phyloP scores from a whole-genome alignment of 2,329 filamentous ascomycete genomes.

The Chrysoporthe cubensis region DNA sequence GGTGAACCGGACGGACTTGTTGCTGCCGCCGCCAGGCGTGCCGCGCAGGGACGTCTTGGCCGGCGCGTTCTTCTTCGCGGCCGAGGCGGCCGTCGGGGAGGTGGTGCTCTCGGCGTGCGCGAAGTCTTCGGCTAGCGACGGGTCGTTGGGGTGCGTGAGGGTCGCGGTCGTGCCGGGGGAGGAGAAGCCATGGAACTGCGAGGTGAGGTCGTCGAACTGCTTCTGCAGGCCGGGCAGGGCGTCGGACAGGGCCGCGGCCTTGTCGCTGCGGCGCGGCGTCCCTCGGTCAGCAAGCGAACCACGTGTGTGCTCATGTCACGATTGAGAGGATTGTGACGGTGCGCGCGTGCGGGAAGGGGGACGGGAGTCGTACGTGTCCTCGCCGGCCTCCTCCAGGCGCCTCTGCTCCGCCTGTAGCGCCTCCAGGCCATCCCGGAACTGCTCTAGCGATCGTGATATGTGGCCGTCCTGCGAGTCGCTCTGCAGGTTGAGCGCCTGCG shows the following conservation, averaged over 20 bases:
- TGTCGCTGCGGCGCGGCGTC: conserved; percentile 35
- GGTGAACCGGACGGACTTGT: conserved; percentile 41
- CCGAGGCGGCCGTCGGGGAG: conserved; percentile 48
- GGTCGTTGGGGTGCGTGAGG: conserved; percentile 66
- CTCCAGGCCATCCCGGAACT: conserved; percentile 79
- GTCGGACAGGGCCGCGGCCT: conserved; percentile 59
- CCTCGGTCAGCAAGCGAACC: neutral
- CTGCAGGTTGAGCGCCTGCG: conserved; percentile 78
- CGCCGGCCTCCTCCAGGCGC: conserved; percentile 65
- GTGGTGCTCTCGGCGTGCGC: conserved; percentile 56
- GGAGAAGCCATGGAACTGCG: conserved; percentile 76
- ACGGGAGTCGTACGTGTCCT: conserved; percentile 58
- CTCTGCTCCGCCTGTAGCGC: conserved; percentile 66
- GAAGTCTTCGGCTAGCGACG: conserved; percentile 65
- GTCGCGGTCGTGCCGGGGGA: conserved; percentile 53
- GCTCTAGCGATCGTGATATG: conserved; percentile 85
- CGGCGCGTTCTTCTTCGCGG: conserved; percentile 30
- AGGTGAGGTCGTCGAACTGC: conserved; percentile 76
- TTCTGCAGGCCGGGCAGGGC: conserved; percentile 70
- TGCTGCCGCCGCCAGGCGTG: conserved; percentile 57
- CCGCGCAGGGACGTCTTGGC: conserved; percentile 35
- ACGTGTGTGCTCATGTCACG: neutral
- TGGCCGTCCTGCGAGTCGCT: conserved; percentile 83
- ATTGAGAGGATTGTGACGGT: neutral
- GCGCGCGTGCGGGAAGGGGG: no score